Evolutionary conservation across 2,329 filamentous ascomycete species (phyloP).

Genomic region (Fusarium haematococcum): DNA sequence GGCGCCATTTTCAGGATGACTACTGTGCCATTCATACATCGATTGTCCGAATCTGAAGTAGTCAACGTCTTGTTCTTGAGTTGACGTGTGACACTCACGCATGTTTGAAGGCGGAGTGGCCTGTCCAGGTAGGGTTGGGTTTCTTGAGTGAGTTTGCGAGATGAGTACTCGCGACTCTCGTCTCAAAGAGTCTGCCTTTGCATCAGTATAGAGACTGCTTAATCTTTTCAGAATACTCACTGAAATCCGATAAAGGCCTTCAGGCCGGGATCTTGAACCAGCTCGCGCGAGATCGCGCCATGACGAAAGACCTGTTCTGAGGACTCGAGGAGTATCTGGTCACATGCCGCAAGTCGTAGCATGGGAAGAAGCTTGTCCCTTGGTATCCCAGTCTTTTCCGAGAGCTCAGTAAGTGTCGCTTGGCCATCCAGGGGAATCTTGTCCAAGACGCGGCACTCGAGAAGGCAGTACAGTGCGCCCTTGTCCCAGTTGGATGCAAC

Average conservation of each 20-base stretch:
- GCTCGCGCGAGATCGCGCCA: constrained; percentile 11
- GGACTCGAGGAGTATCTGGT: constrained; percentile 20
- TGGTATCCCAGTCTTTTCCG: constrained; percentile 14
- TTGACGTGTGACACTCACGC: constrained; percentile 13
- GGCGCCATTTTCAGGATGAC: constrained; percentile 55
- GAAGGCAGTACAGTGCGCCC: constrained; percentile 30
- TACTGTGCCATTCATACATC: constrained; percentile 38
- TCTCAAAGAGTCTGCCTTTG: constrained; percentile 26
- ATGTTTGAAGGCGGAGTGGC: constrained; percentile 36
- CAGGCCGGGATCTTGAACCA: constrained; percentile 19
- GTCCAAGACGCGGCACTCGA: constrained; percentile 26
- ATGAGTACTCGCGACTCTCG: constrained; percentile 31
- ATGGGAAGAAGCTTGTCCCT: constrained; percentile 28
- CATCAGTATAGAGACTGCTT: not conserved
- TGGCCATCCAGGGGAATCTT: constrained; percentile 14
- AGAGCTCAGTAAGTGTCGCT: constrained; percentile 13
- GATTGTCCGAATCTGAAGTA: constrained; percentile 25
- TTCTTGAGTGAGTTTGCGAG: constrained; percentile 33
- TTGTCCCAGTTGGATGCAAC: constrained; percentile 53
- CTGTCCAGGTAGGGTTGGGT: constrained; percentile 28
- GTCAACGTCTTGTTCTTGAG: not conserved
- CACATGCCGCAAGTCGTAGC: constrained; percentile 27
- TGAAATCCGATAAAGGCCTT: constrained; percentile 35
- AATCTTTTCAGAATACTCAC: not conserved
- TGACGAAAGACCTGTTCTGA: constrained; percentile 16